Evolutionary conservation across 1,284 basidiomycete genomes (phyloP), one percentile per base, ranked within the genome.

Genomic region (Ustilago curta): DNA sequence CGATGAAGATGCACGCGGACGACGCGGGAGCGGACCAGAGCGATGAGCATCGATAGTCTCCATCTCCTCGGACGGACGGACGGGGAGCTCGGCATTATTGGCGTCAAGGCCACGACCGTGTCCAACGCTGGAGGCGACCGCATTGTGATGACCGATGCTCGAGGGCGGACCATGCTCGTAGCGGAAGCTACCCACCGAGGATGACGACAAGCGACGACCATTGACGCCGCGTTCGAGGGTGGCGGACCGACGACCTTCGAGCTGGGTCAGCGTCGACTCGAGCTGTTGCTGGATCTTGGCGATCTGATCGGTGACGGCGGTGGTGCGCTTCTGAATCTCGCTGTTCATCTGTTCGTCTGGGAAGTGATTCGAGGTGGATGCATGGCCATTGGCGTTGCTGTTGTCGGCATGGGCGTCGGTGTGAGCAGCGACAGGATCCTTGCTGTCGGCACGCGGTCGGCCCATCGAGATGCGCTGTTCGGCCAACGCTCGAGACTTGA

Each of bases 331-430:
- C 53, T 80, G 78, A 42, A 83, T 81, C 65, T 83, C 81, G 62
- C 57, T 65, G 62, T 82, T 81, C 78, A 81, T 79, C 70, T 81
- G 79, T 42, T 82, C 80, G 49, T 82, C 80, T n/a, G 78, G 74
- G 67, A 79, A 80, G 61, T 78, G 80, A 47, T 80, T 74, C 54
- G 63, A 55, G 21, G 52, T 9, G 0, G 65, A 68, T 25, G 65
- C 59, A 7, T 29, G 29, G n/a, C 18, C 40, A 25, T 52, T 52
- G 64, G 21, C 44, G 18, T 53, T 50, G 39, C 23, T 49, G 23
- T 40, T 56, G 48, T 35, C 47, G 53, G 60, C 32, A 25, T 59
- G 61, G 25, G 35, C 56, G 35, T 49, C 51, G 29, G 55, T 57
- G 6, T 52, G 59, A 14, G 55, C 40, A 9, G 56, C 59, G 6